Conservation (phyloP, 2,329 filamentous ascomycete genomes). For the Aspergillus puulaauensis region DNA sequence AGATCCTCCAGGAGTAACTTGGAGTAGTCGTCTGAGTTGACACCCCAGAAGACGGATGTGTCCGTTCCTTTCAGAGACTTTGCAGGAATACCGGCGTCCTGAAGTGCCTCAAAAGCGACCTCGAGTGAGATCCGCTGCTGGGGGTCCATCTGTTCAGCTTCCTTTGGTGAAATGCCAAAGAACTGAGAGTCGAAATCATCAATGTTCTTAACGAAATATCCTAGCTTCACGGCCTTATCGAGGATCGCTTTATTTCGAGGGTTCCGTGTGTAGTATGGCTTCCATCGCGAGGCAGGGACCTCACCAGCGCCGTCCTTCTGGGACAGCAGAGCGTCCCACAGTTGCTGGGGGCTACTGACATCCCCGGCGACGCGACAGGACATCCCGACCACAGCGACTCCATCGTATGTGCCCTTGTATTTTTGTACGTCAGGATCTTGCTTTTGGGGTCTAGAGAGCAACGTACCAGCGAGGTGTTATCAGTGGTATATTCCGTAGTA, state of each 20-base stretch:
- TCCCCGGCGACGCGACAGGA: neutral
- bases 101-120: slow-evolving; percentile 23
- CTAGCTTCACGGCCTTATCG: slow-evolving; percentile 7
- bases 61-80: slow-evolving; percentile 23
- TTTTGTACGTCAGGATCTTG: too few species aligned
- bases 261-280: neutral
- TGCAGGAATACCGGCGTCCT: slow-evolving; percentile 22
- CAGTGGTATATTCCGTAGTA: neutral
- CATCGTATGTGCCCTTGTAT: neutral
- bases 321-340: neutral
- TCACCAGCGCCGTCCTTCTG: neutral
- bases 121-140: slow-evolving; percentile 29
- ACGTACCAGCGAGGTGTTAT: neutral
- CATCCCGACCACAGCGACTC: neutral
- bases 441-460: neutral
- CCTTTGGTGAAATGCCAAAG: slow-evolving; percentile 28
- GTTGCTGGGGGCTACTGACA: neutral
- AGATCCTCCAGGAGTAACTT: slow-evolving; percentile 39
- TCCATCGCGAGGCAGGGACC: neutral
- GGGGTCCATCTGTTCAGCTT: slow-evolving; percentile 30
- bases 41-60: slow-evolving; percentile 33
- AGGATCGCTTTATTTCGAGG: neutral
- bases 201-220: slow-evolving; percentile 31
- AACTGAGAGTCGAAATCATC: slow-evolving; percentile 30
- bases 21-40: slow-evolving; percentile 38